Base-by-base conservation (phyloP, 106 monocot species). In the Apostasia ramifera region DNA sequence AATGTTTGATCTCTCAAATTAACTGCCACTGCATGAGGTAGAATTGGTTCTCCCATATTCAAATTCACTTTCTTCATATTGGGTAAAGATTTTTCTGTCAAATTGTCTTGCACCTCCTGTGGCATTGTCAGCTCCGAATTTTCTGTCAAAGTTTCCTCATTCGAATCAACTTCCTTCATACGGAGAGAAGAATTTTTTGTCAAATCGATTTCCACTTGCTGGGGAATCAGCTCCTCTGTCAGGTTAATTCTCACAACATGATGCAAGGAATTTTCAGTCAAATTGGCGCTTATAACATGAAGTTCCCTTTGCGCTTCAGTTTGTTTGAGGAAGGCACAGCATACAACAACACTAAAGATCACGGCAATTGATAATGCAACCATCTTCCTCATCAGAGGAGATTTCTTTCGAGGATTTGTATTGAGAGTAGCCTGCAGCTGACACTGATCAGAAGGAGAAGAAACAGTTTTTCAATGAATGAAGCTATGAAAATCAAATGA, bases 311-410 rank as follows among this genome's bases (percentile, higher is more conserved):
- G 53, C 37, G 65, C 13, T 12, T 10, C 61, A 8, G 63, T 67
- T 66, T 81, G 85, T 69, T 73, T 76, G 5, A 82, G 42, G 69
- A 78, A 82, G 6, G 79, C 56, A 43, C 59, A 76, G 61, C 68
- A 86, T 13, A 86, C 73, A 59, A 70, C 79, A 49, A 79, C 54
- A 26, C 68, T 66, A 26, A 75, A 79, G 3, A 75, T 63, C 85
- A 86, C 76, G 0, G 53, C 72, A 47, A 70, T 63, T 15, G 50
- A 47, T 55, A 86, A 54, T 40, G 79, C 73, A 61, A 73, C 62
- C 75, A 79, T 76, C 61, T 75, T 71, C 43, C 66, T 45, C 46
- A 70, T 56, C 3, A 70, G 67, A 2, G 68, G 68, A 45, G 75
- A 76, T 58, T 73, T 86, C 73, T 73, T 86, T 7, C 52, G 76